These are phyloP conservation scores for Aphanoascus verrucosus DNA, from an alignment of 2,329 filamentous ascomycete genomes.

Conservation along the genomic window DNA sequence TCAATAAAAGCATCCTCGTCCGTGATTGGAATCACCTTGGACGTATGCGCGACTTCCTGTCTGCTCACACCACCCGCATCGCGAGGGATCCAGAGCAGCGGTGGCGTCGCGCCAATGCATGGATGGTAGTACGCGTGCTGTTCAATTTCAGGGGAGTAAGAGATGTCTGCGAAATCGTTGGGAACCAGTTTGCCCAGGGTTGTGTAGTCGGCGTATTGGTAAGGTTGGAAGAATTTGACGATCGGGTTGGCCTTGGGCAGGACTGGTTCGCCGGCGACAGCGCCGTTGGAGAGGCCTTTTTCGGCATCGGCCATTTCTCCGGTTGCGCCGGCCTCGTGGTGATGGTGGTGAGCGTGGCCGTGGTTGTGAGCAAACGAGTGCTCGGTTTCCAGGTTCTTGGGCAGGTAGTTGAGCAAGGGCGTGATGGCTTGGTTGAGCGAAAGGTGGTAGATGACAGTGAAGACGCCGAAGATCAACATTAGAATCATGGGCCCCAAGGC, in stretches of 20 bases:
- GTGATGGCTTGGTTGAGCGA: conserved; percentile 59
- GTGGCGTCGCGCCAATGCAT: conserved; percentile 50
- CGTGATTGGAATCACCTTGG: conserved; percentile 63
- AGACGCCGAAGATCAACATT: conserved; percentile 65
- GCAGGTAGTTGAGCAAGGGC: conserved; percentile 68
- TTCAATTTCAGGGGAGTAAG: conserved; percentile 53
- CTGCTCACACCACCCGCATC: conserved; percentile 63
- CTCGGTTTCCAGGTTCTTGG: conserved; percentile 56
- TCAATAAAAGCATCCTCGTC: conserved; percentile 64
- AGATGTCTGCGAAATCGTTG: conserved; percentile 42
- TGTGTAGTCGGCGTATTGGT: conserved; percentile 62
- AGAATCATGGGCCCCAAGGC: conserved; percentile 60
- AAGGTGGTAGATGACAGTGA: conserved; percentile 66
- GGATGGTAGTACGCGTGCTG: conserved; percentile 65
- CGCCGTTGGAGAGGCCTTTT: conserved; percentile 25
- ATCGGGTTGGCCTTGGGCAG: conserved; percentile 30
- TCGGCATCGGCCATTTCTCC: conserved; percentile 21
- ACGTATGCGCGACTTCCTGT: conserved; percentile 66
- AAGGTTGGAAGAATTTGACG: conserved; percentile 59
- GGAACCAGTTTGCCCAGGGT: conserved; percentile 61
- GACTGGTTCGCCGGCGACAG: conserved; percentile 19
- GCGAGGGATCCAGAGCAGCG: conserved; percentile 74
- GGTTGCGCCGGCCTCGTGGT: conserved; percentile 24
- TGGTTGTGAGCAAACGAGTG: conserved; percentile 31
- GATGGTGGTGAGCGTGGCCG: conserved; percentile 19